Base-by-base conservation (phyloP, 1,284 basidiomycete species). In the Sporisorium graminicola region DNA sequence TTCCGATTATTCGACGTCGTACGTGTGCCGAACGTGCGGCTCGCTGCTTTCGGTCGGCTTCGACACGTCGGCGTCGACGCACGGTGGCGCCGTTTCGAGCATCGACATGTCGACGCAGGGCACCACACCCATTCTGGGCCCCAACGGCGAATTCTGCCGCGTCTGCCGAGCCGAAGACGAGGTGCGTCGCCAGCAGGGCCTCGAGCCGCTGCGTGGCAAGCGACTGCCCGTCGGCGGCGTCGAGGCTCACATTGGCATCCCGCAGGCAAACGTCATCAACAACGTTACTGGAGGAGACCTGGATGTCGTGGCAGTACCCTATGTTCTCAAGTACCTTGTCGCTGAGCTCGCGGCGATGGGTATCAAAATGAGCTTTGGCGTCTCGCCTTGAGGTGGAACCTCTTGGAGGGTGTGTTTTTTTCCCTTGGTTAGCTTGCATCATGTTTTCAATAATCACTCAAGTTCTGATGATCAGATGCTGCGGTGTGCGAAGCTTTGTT, bases 1-100 rank as follows among this genome's bases (percentile, higher is more conserved):
- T 86, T 99, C 96, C 44, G 97, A 99, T 87, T 99, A 99, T 87
- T 97, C 95, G 37, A 98, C 95, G 0, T 93, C 95, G 3, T 98
- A 95, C 94, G 94, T 98, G 14, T 99, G 97, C 87, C 90, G 97
- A 59, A 92, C 92, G 4, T 99, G 97, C 84, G 97, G 97, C 14
- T 94, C 93, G 79, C 89, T 99, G 67, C 94, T 98, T 78, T 95
- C 95, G 24, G 89, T 99, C 52, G 97, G 80, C 5, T 85, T 82
- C 69, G 83, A 85, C 50, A 65, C 49, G 18, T 43, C 40, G 24
- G 42, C 54, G 12, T 52, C 61, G 14, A 51, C 20, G 55, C 50
- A 3, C 16, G 61, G 69, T 9, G 68, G 68, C 9, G 61, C 58
- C 14, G 68, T 76, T 35, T 69, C 65, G 58, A 73, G 63, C 22